These are phyloP conservation scores for Chloropicon primus DNA, from an alignment of 139 green algal genomes.

Conservation along the genomic window DNA sequence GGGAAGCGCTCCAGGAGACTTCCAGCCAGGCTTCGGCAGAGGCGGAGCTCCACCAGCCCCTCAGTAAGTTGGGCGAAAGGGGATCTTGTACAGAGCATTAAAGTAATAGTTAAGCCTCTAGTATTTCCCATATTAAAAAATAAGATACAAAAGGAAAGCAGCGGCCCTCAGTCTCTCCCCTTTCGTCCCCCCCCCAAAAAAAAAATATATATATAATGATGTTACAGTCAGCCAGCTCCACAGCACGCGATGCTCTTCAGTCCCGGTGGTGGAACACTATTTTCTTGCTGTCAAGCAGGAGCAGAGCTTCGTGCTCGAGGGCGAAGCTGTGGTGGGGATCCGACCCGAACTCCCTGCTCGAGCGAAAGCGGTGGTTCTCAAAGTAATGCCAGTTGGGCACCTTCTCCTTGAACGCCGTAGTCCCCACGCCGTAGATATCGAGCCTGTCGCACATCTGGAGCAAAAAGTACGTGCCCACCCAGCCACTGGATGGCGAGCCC, in stretches of 20 bases:
- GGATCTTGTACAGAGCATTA: too few relatives aligned
- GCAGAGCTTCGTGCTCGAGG: slow-evolving; percentile 8
- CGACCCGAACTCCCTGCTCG: slow-evolving; percentile 6
- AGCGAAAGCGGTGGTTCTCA: slow-evolving; percentile 7
- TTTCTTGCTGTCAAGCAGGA: background rate
- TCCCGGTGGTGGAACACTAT: background rate
- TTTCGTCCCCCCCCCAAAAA: too few relatives aligned
- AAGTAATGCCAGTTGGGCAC: slow-evolving; percentile 12
- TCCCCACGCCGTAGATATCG: slow-evolving; percentile 12
- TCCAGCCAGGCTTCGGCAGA: slow-evolving; percentile 37
- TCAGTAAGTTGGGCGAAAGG: too few relatives aligned
- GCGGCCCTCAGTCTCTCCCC: too few relatives aligned
- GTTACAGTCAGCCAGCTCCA: too few relatives aligned
- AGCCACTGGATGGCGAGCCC: slow-evolving; percentile 8
- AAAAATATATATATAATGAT: too few relatives aligned
- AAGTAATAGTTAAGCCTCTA: too few relatives aligned
- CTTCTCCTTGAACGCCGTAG: background rate
- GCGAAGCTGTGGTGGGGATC: slow-evolving; percentile 16
- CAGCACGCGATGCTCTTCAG: background rate
- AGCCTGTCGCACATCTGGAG: slow-evolving; percentile 11
- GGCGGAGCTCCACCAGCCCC: slow-evolving; percentile 11
- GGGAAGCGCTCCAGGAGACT: slow-evolving; percentile 37
- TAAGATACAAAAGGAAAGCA: too few relatives aligned
- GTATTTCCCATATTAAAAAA: too few relatives aligned
- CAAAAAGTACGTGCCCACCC: slow-evolving; percentile 1